Percentiles rank a stretch among this genome's conserved stretches.
Evolutionary conservation across 176 grass and related monocot genomes (phyloP).

Genomic region (Themeda triandra): DNA sequence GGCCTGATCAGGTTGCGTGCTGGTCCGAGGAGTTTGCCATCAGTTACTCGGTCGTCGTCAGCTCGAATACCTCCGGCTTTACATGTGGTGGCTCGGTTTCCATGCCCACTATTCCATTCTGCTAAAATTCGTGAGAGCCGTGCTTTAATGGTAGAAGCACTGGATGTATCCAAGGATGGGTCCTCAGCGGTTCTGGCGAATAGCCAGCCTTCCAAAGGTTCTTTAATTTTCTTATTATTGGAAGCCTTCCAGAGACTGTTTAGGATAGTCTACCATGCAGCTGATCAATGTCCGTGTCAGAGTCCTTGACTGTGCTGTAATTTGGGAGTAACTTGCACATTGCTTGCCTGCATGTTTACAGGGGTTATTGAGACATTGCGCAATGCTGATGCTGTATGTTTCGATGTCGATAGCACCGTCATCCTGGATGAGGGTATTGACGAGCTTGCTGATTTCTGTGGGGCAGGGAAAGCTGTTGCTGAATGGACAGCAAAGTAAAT

Average conservation of each 20-base stretch:
- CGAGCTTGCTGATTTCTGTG: conserved; percentile 83
- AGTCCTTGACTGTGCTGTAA: neutral
- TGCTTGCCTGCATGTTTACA: conserved; percentile 9
- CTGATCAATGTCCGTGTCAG: neutral
- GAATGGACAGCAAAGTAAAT: conserved; percentile 80
- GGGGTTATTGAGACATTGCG: conserved; percentile 50
- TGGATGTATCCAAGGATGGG: conserved; percentile 22
- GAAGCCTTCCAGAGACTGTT: conserved; percentile 5
- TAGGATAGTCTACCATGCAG: neutral
- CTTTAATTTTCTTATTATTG: neutral
- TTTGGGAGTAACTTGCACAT: neutral
- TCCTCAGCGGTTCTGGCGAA: neutral
- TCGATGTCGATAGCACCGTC: conserved; percentile 90
- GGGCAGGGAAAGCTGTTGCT: conserved; percentile 73
- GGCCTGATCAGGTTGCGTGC: neutral
- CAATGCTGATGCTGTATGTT: conserved; percentile 67
- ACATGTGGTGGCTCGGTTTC: neutral
- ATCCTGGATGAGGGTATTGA: conserved; percentile 90
- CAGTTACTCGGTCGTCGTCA: neutral
- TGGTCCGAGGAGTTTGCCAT: neutral
- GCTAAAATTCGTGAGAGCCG: neutral
- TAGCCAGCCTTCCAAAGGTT: conserved; percentile 39
- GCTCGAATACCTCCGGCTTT: neutral
- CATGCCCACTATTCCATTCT: neutral
- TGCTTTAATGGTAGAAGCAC: neutral